phyloP scores from a whole-genome alignment of 2,329 filamentous ascomycete genomes.

The Trichoderma hamatum region DNA sequence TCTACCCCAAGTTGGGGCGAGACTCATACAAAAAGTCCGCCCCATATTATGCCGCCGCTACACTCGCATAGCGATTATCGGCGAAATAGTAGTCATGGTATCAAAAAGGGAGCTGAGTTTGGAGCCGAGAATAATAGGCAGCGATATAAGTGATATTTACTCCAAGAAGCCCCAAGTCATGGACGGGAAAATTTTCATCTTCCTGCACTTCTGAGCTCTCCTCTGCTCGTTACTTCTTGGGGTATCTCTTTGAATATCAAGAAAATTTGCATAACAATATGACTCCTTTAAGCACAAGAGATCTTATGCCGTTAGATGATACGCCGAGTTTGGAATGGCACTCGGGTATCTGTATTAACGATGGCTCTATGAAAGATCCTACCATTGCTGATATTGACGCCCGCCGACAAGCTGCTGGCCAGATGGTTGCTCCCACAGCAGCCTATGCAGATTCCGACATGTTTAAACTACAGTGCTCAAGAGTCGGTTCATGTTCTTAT shows the following conservation, averaged over 20 bases:
- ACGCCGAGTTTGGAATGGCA: not conserved
- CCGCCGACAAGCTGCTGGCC: not conserved
- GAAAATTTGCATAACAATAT: not conserved
- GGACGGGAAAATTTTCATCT: not conserved
- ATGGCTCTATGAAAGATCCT: not conserved
- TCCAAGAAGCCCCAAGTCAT: not conserved
- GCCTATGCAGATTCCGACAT: conserved; percentile 11
- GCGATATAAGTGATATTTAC: not conserved
- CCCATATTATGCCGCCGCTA: not conserved
- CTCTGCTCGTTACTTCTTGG: not conserved
- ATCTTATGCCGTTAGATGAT: not conserved
- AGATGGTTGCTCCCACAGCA: conserved; percentile 3
- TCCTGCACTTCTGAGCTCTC: not conserved
- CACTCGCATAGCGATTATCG: not conserved
- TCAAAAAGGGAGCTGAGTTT: not conserved
- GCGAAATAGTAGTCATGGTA: not conserved
- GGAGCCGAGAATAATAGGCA: not conserved
- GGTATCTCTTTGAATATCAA: not conserved
- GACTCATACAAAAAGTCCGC: not conserved
- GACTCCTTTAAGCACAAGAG: not conserved
- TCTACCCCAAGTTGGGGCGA: conserved; percentile 12
- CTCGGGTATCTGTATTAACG: not conserved
- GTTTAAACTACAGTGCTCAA: conserved; percentile 6
- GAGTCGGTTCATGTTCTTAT: not conserved
- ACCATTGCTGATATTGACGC: conserved; percentile 12